Conservation (phyloP, 139 green algal genomes). For the Coccomyxa sp. region DNA sequence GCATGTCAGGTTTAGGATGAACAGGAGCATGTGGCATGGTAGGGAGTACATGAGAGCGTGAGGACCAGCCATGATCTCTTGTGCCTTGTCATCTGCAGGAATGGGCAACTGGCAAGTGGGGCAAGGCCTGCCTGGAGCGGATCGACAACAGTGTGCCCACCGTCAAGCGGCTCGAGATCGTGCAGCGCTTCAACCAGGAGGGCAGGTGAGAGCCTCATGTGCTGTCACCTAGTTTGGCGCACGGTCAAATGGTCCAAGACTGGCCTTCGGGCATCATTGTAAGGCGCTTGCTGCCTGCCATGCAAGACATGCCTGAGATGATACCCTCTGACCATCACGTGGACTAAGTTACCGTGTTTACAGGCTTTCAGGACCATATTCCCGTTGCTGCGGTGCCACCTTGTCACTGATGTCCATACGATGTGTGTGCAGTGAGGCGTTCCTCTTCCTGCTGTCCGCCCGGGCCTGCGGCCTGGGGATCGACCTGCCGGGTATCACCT, state of each 20-base stretch:
- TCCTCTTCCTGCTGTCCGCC: slow-evolving; percentile 55
- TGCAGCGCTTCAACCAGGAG: slow-evolving; percentile 46
- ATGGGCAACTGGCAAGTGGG: slow-evolving; percentile 21
- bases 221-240: no score
- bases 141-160: slow-evolving; percentile 47
- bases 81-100: background rate
- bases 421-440: slow-evolving; percentile 16
- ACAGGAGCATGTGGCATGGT: no score
- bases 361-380: background rate
- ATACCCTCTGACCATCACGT: background rate
- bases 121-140: slow-evolving; percentile 21
- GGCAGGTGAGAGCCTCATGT: background rate
- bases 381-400: background rate
- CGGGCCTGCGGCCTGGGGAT: slow-evolving; percentile 65
- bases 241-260: no score
- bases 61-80: no score
- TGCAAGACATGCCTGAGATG: no score
- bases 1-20: no score
- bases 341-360: background rate
- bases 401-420: no score
- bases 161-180: slow-evolving; percentile 32
- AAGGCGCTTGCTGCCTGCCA: no score
- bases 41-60: no score
- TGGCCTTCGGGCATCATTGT: no score
- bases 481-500: slow-evolving; percentile 46